These are phyloP conservation scores for Suillus bovinus DNA, from an alignment of 768 basidiomycete genomes.

Conservation along the genomic window DNA sequence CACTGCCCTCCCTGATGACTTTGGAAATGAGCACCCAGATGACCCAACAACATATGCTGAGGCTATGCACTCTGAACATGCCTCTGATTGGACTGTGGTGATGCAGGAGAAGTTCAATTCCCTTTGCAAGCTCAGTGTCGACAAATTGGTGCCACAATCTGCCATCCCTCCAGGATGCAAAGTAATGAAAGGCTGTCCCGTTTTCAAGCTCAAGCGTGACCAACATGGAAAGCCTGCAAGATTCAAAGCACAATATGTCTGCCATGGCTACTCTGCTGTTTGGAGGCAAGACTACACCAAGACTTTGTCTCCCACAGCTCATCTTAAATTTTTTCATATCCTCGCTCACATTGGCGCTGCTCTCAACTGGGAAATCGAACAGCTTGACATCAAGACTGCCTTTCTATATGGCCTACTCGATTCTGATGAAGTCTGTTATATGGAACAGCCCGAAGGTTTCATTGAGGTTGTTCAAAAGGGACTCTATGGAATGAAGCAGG, in stretches of 20 bases:
- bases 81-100: not conserved
- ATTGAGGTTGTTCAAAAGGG: not conserved
- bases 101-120: not conserved
- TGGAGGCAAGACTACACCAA: not conserved
- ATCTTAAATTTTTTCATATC: not conserved
- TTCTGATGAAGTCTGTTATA: not conserved
- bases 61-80: not conserved
- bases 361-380: not conserved
- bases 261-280: not conserved
- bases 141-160: accelerated
- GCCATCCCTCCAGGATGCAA: accelerated
- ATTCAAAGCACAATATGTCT: not conserved
- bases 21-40: no score
- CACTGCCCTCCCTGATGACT: not conserved
- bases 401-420: not conserved
- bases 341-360: not conserved
- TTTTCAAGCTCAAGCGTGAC: not conserved
- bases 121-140: accelerated
- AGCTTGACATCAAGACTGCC: not conserved
- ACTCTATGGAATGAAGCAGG: not conserved
- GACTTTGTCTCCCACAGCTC: accelerated
- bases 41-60: not conserved
- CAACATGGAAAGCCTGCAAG: accelerated
- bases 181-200: not conserved
- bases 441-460: not conserved